phyloP scores from a whole-genome alignment of 1,284 basidiomycete species.

The Ceratobasidium sp. region DNA sequence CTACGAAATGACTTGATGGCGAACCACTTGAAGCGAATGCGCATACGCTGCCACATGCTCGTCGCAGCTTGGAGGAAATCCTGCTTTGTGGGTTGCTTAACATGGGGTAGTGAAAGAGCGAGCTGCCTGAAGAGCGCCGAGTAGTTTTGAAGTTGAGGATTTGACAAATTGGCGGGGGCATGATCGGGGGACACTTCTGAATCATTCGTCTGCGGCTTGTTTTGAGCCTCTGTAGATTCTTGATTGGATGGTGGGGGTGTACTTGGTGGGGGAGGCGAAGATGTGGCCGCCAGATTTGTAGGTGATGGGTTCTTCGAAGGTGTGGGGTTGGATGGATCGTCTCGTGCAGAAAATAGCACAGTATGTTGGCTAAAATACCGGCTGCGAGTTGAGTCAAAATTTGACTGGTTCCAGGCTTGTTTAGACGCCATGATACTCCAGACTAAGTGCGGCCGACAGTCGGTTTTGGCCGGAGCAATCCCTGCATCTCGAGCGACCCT shows the following conservation, averaged over 20 bases:
- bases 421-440: conserved; percentile 1
- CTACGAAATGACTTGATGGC: conserved; percentile 95
- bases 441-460: conserved; percentile 9
- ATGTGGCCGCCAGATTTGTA: background rate
- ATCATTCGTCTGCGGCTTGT: background rate
- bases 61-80: conserved; percentile 89
- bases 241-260: background rate
- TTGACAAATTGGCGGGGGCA: background rate
- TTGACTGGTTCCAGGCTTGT: conserved; percentile 11
- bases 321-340: background rate
- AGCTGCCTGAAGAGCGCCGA: conserved; percentile 82
- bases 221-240: background rate
- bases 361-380: conserved; percentile 15
- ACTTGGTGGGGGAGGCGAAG: conserved; percentile 1
- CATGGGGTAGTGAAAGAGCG: conserved; percentile 77
- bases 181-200: background rate
- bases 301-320: background rate
- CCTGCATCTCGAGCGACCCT: conserved; percentile 43
- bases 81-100: conserved; percentile 86
- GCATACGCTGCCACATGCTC: conserved; percentile 89
- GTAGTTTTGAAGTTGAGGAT: conserved; percentile 66
- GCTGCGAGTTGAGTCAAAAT: background rate
- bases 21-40: conserved; percentile 98
- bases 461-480: conserved; percentile 26
- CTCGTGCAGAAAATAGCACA: conserved; percentile 30